Evolutionary conservation across 305 asterid species (phyloP).

Genomic region (Lippia alba): DNA sequence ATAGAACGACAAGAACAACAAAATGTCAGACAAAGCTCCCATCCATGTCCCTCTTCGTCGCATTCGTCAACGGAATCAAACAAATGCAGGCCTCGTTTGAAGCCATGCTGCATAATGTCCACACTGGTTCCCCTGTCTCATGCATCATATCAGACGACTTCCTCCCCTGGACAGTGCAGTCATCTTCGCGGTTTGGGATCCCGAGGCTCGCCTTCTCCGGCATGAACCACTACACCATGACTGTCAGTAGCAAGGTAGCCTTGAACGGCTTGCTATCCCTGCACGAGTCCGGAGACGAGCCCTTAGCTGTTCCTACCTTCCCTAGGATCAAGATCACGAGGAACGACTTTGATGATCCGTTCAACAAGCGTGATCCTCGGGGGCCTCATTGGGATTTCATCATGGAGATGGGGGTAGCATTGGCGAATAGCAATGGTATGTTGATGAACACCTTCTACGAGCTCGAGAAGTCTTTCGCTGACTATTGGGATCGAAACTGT

Average conservation of each 20-base stretch:
- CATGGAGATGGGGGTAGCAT: slow-evolving; percentile 21
- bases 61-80: slow-evolving; percentile 45
- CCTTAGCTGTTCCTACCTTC: slow-evolving; percentile 41
- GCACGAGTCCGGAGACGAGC: slow-evolving; percentile 56
- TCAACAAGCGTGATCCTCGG: slow-evolving; percentile 36
- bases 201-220: slow-evolving; percentile 60
- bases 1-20: neutral
- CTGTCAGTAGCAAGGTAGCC: too few relatives aligned
- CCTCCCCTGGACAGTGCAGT: slow-evolving; percentile 62
- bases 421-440: slow-evolving; percentile 50
- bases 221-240: slow-evolving; percentile 46
- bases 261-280: neutral
- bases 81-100: slow-evolving; percentile 63
- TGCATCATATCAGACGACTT: slow-evolving; percentile 69
- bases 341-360: slow-evolving; percentile 52
- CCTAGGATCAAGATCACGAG: slow-evolving; percentile 57
- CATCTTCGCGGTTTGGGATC: slow-evolving; percentile 52
- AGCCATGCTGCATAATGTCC: slow-evolving; percentile 38
- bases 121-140: slow-evolving; percentile 6
- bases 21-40: slow-evolving; percentile 55
- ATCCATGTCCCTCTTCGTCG: slow-evolving; percentile 51
- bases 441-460: slow-evolving; percentile 59
- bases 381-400: slow-evolving; percentile 51
- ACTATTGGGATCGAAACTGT: slow-evolving; percentile 18
- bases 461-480: slow-evolving; percentile 49